Conservation (phyloP, 1,139 yeast species). For the Yamadazyma songkhlaensis region DNA sequence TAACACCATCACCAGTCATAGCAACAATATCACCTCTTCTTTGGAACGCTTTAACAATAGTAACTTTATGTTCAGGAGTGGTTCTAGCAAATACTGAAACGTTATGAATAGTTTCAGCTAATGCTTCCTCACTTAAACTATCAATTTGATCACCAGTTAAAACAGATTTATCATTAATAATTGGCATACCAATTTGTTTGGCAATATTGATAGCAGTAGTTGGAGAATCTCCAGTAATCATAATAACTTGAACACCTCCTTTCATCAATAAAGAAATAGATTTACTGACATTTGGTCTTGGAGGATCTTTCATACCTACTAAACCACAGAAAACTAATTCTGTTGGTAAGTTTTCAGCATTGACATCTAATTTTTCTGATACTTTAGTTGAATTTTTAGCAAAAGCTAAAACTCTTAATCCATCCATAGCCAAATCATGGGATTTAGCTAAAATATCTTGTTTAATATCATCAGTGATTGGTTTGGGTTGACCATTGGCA, state of each 20-base stretch:
- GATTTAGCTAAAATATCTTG: conserved; percentile 53
- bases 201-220: conserved; percentile 93
- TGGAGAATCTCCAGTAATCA: conserved; percentile 97
- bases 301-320: conserved; percentile 96
- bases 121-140: conserved; percentile 60
- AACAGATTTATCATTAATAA: conserved; percentile 62
- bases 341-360: conserved; percentile 38
- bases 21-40: conserved; percentile 94
- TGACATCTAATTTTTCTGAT: conserved; percentile 14
- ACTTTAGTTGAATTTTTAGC: conserved; percentile 50
- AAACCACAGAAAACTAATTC: conserved; percentile 78
- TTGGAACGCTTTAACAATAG: conserved; percentile 88
- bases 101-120: conserved; percentile 70
- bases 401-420: conserved; percentile 82
- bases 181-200: conserved; percentile 86
- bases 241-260: conserved; percentile 93
- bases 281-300: conserved; percentile 75
- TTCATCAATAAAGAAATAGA: conserved; percentile 73
- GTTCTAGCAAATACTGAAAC: conserved; percentile 95
- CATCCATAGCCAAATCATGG: conserved; percentile 69
- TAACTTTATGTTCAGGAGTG: conserved; percentile 92
- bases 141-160: conserved; percentile 85
- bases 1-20: conserved; percentile 99
- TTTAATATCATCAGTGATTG: conserved; percentile 50
- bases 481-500: conserved; percentile 51